phyloP scores from a whole-genome alignment of 805 yeast species.

The Limtongozyma cylindracea region DNA sequence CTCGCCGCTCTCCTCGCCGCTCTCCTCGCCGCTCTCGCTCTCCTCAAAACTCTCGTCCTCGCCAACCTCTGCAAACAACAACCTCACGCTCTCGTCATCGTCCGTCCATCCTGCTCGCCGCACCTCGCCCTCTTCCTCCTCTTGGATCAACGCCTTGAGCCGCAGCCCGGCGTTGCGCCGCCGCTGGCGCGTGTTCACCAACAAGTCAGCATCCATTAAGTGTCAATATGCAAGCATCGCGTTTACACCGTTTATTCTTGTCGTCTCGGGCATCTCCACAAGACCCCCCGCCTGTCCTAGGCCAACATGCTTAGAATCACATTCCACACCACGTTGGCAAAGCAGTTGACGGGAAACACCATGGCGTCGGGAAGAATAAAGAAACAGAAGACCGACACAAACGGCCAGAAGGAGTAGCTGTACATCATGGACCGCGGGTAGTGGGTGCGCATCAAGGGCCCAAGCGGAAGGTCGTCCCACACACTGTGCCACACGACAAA shows the following conservation, averaged over 20 bases:
- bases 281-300: no score
- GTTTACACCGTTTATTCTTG: no score
- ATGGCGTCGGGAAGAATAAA: constrained; percentile 17
- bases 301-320: constrained; percentile 12
- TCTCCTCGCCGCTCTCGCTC: constrained; percentile 13
- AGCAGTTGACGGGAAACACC: constrained; percentile 32
- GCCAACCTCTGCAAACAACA: constrained; percentile 34
- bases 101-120: constrained; percentile 13
- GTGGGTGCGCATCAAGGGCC: constrained; percentile 3
- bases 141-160: constrained; percentile 41
- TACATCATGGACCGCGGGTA: constrained; percentile 22
- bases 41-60: constrained; percentile 7
- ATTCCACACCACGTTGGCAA: constrained; percentile 30
- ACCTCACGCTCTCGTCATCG: constrained; percentile 54
- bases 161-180: constrained; percentile 84
- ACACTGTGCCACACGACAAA: constrained; percentile 20
- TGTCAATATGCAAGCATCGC: no score
- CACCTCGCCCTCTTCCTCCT: constrained; percentile 27
- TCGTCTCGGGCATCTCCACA: no score
- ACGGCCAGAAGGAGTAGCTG: constrained; percentile 34
- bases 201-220: constrained; percentile 16
- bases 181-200: constrained; percentile 51
- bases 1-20: constrained; percentile 18
- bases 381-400: constrained; percentile 24
- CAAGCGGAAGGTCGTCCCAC: constrained; percentile 24